phyloP scores from a whole-genome alignment of 1,284 basidiomycete genomes.

The Sphaerobolus stellatus region DNA sequence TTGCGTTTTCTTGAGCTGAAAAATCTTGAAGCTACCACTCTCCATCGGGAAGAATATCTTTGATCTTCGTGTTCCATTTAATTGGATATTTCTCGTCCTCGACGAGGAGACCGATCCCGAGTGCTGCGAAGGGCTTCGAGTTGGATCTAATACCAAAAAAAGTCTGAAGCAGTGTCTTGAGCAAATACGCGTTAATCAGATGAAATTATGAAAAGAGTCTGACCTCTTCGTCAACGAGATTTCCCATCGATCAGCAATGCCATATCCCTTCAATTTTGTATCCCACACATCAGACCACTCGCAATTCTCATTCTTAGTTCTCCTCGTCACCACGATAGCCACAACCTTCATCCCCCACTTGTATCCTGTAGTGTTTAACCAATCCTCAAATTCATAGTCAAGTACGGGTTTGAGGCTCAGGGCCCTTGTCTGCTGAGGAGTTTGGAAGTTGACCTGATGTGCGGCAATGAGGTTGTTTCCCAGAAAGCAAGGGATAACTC shows the following conservation, averaged over 20 bases:
- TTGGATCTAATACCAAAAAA: slow-evolving; percentile 44
- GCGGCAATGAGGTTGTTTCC: no score
- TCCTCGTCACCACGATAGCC: neutral
- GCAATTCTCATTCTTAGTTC: neutral
- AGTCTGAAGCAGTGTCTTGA: slow-evolving; percentile 17
- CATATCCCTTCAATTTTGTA: slow-evolving; percentile 4
- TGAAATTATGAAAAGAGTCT: neutral
- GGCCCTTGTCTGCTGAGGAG: neutral
- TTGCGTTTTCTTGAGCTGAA: slow-evolving; percentile 29
- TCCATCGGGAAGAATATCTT: slow-evolving; percentile 26
- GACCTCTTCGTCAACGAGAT: neutral
- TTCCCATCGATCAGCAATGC: slow-evolving; percentile 6
- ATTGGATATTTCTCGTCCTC: slow-evolving; percentile 34
- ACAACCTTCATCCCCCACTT: slow-evolving; percentile 4
- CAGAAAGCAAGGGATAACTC: no score
- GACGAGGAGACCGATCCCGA: slow-evolving; percentile 38
- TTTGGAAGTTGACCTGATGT: no score
- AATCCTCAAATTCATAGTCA: slow-evolving; percentile 4
- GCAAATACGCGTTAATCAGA: neutral
- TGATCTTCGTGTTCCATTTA: slow-evolving; percentile 36
- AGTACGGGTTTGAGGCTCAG: neutral
- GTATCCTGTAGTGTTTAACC: neutral
- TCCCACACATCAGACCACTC: neutral
- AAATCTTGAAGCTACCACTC: slow-evolving; percentile 38
- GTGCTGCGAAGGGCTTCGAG: slow-evolving; percentile 40